These are phyloP conservation scores for Trypanosoma theileri DNA, from an alignment of 208 protist species.

Conservation along the genomic window DNA sequence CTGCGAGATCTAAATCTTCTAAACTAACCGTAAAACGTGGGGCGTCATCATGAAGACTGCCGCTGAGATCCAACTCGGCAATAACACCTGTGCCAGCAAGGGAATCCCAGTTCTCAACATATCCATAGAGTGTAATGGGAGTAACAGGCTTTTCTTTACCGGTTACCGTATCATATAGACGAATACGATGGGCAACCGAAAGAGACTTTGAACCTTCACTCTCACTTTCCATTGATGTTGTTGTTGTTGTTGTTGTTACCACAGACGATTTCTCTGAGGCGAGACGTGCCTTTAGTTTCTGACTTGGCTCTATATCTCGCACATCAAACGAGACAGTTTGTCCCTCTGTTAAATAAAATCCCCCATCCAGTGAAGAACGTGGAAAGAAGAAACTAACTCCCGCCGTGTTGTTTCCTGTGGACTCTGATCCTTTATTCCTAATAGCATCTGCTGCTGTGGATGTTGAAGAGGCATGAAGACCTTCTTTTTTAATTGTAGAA, in stretches of 20 bases:
- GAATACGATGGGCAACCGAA: slow-evolving; percentile 38
- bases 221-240: not conserved
- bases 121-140: slow-evolving; percentile 50
- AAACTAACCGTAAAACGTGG: slow-evolving; percentile 41
- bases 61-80: slow-evolving; percentile 64
- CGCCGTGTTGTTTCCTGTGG: not conserved
- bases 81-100: slow-evolving; percentile 44
- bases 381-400: slow-evolving; percentile 63
- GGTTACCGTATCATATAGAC: slow-evolving; percentile 43
- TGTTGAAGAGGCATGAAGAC: not conserved
- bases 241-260: not conserved
- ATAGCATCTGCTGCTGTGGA: not conserved
- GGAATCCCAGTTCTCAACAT: slow-evolving; percentile 58
- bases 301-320: slow-evolving; percentile 4
- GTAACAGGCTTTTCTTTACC: slow-evolving; percentile 41
- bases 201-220: slow-evolving; percentile 8
- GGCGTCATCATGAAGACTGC: slow-evolving; percentile 56
- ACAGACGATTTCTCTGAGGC: slow-evolving; percentile 2
- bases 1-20: slow-evolving; percentile 54
- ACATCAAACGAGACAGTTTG: slow-evolving; percentile 70
- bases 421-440: too few relatives aligned
- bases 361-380: slow-evolving; percentile 48
- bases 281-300: slow-evolving; percentile 1
- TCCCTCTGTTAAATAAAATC: slow-evolving; percentile 74
- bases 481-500: slow-evolving; percentile 1